Evolutionary conservation across 495 filamentous ascomycete genomes (phyloP).

Genomic region (Penicillium robsamsonii): DNA sequence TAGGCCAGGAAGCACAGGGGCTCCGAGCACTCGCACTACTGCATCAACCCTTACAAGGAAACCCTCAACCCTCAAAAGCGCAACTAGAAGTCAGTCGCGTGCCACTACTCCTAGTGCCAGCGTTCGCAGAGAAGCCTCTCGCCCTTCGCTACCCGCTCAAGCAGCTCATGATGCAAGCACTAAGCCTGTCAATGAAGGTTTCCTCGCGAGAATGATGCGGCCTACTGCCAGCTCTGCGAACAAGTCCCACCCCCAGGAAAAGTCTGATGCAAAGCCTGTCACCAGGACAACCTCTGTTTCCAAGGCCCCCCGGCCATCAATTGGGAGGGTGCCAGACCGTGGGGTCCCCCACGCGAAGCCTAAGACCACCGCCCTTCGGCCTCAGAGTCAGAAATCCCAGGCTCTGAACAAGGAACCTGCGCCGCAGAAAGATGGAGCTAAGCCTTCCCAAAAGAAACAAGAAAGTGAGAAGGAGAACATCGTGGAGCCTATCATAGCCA

Average conservation of each 20-base stretch:
- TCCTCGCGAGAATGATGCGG: constrained; percentile 90
- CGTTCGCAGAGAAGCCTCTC: constrained; percentile 40
- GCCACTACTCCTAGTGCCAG: constrained; percentile 24
- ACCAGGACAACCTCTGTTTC: constrained; percentile 27
- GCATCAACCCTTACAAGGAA: constrained; percentile 41
- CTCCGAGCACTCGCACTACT: constrained; percentile 44
- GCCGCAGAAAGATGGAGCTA: constrained; percentile 11
- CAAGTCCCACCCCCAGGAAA: constrained; percentile 73
- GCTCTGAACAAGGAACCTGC: constrained; percentile 13
- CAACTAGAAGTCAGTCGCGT: constrained; percentile 21
- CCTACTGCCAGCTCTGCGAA: constrained; percentile 77
- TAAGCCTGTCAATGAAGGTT: constrained; percentile 64
- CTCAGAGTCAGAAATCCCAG: constrained; percentile 25
- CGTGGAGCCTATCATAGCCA: constrained; percentile 9
- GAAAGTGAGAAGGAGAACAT: constrained; percentile 30
- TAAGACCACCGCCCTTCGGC: constrained; percentile 21
- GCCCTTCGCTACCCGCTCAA: constrained; percentile 38
- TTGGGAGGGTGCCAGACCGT: constrained; percentile 23
- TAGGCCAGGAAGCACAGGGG: constrained; percentile 45
- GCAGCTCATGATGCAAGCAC: constrained; percentile 32
- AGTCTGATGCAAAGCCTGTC: constrained; percentile 49
- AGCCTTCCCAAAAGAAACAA: constrained; percentile 9
- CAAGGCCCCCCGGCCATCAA: constrained; percentile 21
- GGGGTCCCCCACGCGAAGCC: constrained; percentile 22
- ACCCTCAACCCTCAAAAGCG: constrained; percentile 40